phyloP scores from a whole-genome alignment of 2,329 filamentous ascomycete genomes.

The Dactylellina parvicollis region DNA sequence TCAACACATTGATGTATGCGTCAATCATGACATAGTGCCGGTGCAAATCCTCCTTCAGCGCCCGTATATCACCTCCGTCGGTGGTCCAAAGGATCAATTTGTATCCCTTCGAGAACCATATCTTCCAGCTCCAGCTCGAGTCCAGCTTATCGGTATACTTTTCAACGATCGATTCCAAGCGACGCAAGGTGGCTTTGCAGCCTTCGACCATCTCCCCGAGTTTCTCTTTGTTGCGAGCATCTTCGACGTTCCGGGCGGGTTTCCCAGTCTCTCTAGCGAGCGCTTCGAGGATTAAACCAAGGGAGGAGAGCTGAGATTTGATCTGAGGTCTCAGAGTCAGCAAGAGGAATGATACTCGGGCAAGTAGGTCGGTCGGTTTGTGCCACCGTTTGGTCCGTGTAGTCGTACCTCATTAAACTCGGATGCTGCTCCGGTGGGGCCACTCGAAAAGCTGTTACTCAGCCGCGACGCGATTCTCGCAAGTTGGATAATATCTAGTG shows the following conservation, averaged over 20 bases:
- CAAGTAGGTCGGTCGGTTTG: neutral
- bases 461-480: constrained; percentile 39
- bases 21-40: constrained; percentile 49
- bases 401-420: constrained; percentile 48
- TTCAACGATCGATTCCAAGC: constrained; percentile 50
- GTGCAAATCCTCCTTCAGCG: constrained; percentile 43
- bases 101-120: constrained; percentile 53
- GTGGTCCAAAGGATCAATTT: constrained; percentile 50
- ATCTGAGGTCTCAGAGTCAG: constrained; percentile 6
- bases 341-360: neutral
- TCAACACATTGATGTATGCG: constrained; percentile 45
- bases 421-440: constrained; percentile 44
- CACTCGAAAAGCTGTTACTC: constrained; percentile 47
- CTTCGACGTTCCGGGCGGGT: constrained; percentile 36
- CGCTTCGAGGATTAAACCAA: constrained; percentile 40
- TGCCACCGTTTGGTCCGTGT: too few relatives aligned
- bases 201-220: constrained; percentile 51
- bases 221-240: constrained; percentile 42
- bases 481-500: constrained; percentile 52
- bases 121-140: constrained; percentile 52
- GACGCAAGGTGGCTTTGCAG: constrained; percentile 26
- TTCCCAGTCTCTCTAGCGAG: constrained; percentile 41
- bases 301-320: constrained; percentile 43
- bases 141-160: constrained; percentile 53
- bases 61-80: constrained; percentile 44